Evolutionary conservation across 208 protist species (phyloP), one percentile per base, ranked within the genome.

Genomic region (Acanthamoeba sp.): DNA sequence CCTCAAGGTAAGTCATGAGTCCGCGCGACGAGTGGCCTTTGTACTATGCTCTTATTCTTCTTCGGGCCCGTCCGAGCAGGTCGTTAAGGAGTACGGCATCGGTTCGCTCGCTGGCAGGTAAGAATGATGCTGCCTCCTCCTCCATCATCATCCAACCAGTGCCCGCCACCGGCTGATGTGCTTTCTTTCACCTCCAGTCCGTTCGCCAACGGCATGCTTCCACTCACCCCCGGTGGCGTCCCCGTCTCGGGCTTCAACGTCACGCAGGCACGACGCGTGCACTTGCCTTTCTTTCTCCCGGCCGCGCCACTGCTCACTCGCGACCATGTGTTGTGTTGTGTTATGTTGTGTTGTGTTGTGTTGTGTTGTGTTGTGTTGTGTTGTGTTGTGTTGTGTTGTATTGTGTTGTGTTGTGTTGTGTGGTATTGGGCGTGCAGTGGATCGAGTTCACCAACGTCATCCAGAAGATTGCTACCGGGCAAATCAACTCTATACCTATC

Each of bases 401-500:
- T n/a, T n/a, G n/a, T n/a, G n/a, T n/a, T n/a, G n/a, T n/a, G n/a
- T n/a, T n/a, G n/a, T n/a, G n/a, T n/a, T n/a, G n/a, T n/a, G n/a
- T n/a, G n/a, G n/a, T n/a, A n/a, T n/a, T 50, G 45, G 45, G 45
- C 45, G 45, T 14, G 42, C 36, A 84, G 38, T 84, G 73, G 73
- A 84, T 84, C 34, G 73, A 84, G 22, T 84, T 84, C 73, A 84
- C 73, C 38, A 84, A 84, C 73, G 27, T n/a, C 42, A 84, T 84
- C 24, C 73, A 84, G 38, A 84, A 84, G 73, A 52, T 84, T 10
- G 73, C 73, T 7, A 18, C n/a, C 34, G 12, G 22, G n/a, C 29
- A 9, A 4, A 38, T 14, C 42, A 84, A 84, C 73, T 84, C 73
- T 22, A 38, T 84, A 22, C 73, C 73, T 0, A 84, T 84, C 24